A percentile compares a stretch with the other conserved stretches of the same genome.
phyloP scores from a whole-genome alignment of 257 asterid genomes.

The Osmanthus fragrans region DNA sequence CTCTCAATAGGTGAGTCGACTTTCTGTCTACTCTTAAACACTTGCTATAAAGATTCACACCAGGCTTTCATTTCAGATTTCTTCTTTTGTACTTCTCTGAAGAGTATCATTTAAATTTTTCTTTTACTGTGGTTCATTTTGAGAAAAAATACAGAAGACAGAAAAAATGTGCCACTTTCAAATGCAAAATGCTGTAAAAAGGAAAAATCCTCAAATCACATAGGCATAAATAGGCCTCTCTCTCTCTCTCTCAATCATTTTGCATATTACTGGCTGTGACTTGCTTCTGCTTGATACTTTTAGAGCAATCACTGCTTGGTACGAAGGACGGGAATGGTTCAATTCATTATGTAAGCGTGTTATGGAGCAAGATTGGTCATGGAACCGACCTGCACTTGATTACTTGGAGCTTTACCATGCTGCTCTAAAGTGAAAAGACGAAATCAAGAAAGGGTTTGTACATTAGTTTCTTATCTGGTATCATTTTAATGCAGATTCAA shows the following conservation, averaged over 20 bases:
- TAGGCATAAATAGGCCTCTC: too few relatives aligned
- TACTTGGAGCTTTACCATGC: conserved; percentile 97
- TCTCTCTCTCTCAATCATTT: not conserved
- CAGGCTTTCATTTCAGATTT: not conserved
- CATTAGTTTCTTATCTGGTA: conserved; percentile 32
- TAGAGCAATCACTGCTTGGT: conserved; percentile 91
- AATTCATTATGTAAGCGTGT: conserved; percentile 72
- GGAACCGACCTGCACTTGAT: conserved; percentile 99
- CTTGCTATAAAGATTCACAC: not conserved
- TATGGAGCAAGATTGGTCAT: conserved; percentile 99
- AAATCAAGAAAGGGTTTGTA: conserved; percentile 28
- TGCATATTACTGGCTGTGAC: not conserved
- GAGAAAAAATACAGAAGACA: too few relatives aligned
- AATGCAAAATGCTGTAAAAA: too few relatives aligned
- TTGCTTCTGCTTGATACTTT: not conserved
- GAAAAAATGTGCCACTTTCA: not conserved
- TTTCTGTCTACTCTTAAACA: not conserved
- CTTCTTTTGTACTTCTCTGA: not conserved
- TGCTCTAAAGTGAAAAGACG: conserved; percentile 57
- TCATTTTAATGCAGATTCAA: not conserved
- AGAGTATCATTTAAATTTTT: not conserved
- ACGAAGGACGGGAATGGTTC: conserved; percentile 84
- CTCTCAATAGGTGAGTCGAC: conserved; percentile 74
- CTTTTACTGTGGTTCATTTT: not conserved
- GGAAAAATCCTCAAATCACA: too few relatives aligned